Conservation (phyloP, 805 yeast genomes). For the Kurtzmaniella cleridarum region DNA sequence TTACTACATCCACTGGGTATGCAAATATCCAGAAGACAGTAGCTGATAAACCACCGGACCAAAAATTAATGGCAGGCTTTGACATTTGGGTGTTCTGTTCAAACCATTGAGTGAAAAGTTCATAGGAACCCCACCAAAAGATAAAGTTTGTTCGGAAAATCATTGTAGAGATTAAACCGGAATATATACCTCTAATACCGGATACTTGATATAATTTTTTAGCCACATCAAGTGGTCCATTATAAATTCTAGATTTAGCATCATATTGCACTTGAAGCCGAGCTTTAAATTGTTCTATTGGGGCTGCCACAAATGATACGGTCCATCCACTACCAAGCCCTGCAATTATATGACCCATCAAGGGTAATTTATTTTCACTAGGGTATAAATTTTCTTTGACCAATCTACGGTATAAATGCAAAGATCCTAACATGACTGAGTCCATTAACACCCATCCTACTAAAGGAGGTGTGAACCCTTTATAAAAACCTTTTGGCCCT, state of each 20-base stretch:
- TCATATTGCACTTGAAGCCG: constrained; percentile 87
- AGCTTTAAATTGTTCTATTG: constrained; percentile 86
- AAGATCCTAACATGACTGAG: constrained; percentile 81
- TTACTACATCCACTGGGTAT: constrained; percentile 84
- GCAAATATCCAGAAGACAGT: constrained; percentile 86
- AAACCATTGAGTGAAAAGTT: constrained; percentile 66
- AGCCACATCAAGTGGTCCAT: constrained; percentile 79
- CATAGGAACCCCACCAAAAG: constrained; percentile 95
- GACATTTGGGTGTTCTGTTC: constrained; percentile 59
- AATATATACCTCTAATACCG: constrained; percentile 70
- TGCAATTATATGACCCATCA: constrained; percentile 70
- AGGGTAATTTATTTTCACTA: constrained; percentile 59
- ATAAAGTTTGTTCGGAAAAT: constrained; percentile 81
- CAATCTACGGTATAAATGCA: constrained; percentile 68
- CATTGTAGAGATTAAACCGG: constrained; percentile 82
- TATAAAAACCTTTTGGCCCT: constrained; percentile 74
- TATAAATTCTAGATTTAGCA: constrained; percentile 57
- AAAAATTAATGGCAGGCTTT: constrained; percentile 71
- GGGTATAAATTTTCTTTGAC: constrained; percentile 61
- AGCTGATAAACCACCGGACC: constrained; percentile 90
- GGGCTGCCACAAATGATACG: constrained; percentile 93
- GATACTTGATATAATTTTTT: constrained; percentile 49
- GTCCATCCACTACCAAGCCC: constrained; percentile 87
- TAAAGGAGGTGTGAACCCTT: constrained; percentile 90
- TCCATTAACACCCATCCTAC: constrained; percentile 95